Conservation (phyloP, 805 yeast genomes). For the Lipomyces starkeyi region DNA sequence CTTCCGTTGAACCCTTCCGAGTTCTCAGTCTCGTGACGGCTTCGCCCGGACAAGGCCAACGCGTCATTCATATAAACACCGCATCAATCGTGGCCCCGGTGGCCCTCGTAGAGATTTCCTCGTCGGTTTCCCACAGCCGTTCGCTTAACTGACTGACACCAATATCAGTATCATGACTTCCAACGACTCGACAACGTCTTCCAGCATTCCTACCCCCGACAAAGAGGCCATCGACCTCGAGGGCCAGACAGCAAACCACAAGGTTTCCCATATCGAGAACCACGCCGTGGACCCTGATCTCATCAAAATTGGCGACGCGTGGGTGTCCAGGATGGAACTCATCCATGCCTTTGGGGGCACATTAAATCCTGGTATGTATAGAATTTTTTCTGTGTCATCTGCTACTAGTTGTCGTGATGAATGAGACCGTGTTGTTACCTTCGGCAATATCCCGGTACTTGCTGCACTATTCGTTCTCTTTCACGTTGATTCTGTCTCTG, state of each 20-base stretch:
- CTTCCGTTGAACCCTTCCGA: too few relatives aligned
- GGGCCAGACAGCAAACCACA: conserved; percentile 7
- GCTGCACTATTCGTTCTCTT: not conserved
- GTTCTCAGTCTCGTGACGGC: not conserved
- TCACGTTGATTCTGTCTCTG: not conserved
- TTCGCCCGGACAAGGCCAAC: not conserved
- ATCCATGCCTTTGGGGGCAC: conserved; percentile 71
- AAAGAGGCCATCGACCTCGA: conserved; percentile 26
- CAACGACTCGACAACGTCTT: not conserved
- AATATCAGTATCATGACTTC: not conserved
- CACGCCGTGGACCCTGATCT: conserved; percentile 56
- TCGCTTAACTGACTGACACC: not conserved
- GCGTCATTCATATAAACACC: not conserved
- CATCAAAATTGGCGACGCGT: conserved; percentile 73
- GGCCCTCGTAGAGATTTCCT: not conserved
- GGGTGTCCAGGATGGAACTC: conserved; percentile 58
- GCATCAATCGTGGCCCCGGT: not conserved
- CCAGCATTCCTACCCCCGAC: conserved; percentile 3
- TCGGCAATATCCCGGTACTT: not conserved
- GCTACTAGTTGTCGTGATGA: not conserved
- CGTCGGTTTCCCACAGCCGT: conserved; percentile 11
- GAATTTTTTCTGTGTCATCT: not conserved
- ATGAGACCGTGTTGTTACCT: not conserved
- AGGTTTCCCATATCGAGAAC: conserved; percentile 22
- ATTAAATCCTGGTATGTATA: conserved; percentile 63